Conservation (phyloP, 345 rosid species). For the Turnera subulata region DNA sequence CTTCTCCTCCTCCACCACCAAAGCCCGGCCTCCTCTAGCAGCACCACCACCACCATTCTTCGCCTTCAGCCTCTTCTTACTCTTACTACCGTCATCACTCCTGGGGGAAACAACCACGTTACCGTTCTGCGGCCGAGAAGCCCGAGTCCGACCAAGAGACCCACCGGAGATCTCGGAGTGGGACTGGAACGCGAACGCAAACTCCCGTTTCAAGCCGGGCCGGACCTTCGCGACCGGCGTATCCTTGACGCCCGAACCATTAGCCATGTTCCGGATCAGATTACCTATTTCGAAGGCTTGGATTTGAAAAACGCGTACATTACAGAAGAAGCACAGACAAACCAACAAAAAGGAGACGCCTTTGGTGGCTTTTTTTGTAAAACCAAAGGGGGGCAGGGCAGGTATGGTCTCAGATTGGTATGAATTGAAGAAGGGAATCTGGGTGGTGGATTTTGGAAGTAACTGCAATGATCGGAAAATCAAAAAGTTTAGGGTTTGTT, state of each 20-base stretch:
- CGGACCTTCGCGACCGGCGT: slow-evolving; percentile 44
- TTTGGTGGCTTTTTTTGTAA: too few relatives aligned
- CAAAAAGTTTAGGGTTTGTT: slow-evolving; percentile 1
- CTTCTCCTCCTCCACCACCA: slow-evolving; percentile 58
- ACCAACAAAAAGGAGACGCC: too few relatives aligned
- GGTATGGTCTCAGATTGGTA: too few relatives aligned
- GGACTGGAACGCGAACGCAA: slow-evolving; percentile 71
- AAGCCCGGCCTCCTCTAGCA: too few relatives aligned
- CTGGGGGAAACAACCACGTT: neutral
- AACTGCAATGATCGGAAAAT: neutral
- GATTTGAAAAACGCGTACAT: too few relatives aligned
- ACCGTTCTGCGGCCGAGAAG: slow-evolving; percentile 28
- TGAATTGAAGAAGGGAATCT: neutral
- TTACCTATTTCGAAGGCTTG: too few relatives aligned
- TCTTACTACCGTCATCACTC: neutral
- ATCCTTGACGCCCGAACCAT: slow-evolving; percentile 19
- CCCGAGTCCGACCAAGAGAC: slow-evolving; percentile 70
- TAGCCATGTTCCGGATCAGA: slow-evolving; percentile 19
- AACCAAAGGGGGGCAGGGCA: too few relatives aligned
- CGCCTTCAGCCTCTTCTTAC: slow-evolving; percentile 31
- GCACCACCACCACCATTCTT: slow-evolving; percentile 2
- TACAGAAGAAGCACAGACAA: too few relatives aligned
- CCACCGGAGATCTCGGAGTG: slow-evolving; percentile 85
- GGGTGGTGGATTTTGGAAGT: neutral
- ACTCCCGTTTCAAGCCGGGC: slow-evolving; percentile 76